Evolutionary conservation across 2,329 filamentous ascomycete species (phyloP), one percentile per base, ranked within the genome.

Genomic region (Westerdykella sp.): DNA sequence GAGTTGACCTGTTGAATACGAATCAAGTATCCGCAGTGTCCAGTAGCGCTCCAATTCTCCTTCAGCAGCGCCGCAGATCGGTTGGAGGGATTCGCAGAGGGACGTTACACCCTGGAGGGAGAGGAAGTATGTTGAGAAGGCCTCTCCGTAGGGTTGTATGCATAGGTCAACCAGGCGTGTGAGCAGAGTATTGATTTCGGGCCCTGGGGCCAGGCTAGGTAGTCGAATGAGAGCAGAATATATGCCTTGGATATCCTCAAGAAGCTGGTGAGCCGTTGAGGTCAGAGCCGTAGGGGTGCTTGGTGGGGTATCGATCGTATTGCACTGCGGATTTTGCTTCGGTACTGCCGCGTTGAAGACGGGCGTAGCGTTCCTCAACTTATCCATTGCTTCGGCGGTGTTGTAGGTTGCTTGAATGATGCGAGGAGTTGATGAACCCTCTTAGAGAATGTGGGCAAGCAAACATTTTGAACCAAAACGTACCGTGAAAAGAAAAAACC

Each of bases 41-140:
- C 73, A 77, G 47, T 71, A 55, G 2, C 47, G 51, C 50, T 77
- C 74, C 2, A 77, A 58, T 18, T 68, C 60, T 30, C 63, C 68
- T 54, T 77, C 74, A 3, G 72, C 70, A 12, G 55, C 48, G 3
- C 68, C 65, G 48, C 73, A 77, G 13, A 76, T 56, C 1, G 55
- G 37, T 15, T 69, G 66, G 0, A 77, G 56, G 1, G 62, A 51
- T 1, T 65, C 54, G 11, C 70, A 63, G 5, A 75, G 57, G 0
- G 48, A 34, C 6, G 56, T 38, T 11, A 72, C 49, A 1, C 50
- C 50, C 6, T 57, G 48, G 34, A 69, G 59, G 6, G 43, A 41
- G 28, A 73, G 55, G 7, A 66, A 60, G 18, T 53, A 48, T 4
- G 45, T 35, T 1, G 48, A 44, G n/a, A 61, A 48, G 0, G 53